Base-by-base conservation (phyloP, 257 asterid genomes). In the Fraxinus quadrangulata region DNA sequence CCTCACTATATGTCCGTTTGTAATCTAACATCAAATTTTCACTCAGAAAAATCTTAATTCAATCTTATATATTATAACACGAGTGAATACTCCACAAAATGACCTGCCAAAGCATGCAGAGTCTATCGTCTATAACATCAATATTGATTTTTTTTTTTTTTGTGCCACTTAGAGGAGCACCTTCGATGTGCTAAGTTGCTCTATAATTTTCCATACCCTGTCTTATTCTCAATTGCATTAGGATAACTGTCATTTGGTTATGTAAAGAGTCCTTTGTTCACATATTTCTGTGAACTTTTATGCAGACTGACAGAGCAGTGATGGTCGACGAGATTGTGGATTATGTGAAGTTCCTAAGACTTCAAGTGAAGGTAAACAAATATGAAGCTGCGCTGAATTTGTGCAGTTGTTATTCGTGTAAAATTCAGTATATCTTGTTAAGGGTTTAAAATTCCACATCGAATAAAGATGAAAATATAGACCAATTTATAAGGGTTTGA, bases 241-340 rank as follows among this genome's bases (percentile, higher is more conserved):
- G 69, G 36, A 26, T 63, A 63, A 26, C 67, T 26, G 6, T 14
- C 69, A 63, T 26, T 63, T 63, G 69, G 69, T 26, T 63, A 34
- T 23, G 28, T 63, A 12, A 12, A 26, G 7, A 63, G 49, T 70
- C 66, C 73, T 4, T 51, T 51, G 67, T 80, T 84, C 81, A 75
- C 77, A 47, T 21, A 69, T 76, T 69, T 59, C 28, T 17, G 28
- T 59, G 33, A 16, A 67, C 74, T 65, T 54, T 77, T 34, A 61
- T 72, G 83, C 94, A 95, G 99, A 90, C 97, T 71, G 99, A 95
- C 86, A 91, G 96, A 89, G 99, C 99, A 36, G 93, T 92, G 72
- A 95, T 95, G 99, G 92, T 95, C 73, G 99, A 95, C 77, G 99
- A 95, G 85, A 87, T 95, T 81, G 97, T 93, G 79, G 99, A 95